These are phyloP conservation scores for Leccinum longicurvipes DNA, from an alignment of 768 basidiomycete species.

Conservation along the genomic window DNA sequence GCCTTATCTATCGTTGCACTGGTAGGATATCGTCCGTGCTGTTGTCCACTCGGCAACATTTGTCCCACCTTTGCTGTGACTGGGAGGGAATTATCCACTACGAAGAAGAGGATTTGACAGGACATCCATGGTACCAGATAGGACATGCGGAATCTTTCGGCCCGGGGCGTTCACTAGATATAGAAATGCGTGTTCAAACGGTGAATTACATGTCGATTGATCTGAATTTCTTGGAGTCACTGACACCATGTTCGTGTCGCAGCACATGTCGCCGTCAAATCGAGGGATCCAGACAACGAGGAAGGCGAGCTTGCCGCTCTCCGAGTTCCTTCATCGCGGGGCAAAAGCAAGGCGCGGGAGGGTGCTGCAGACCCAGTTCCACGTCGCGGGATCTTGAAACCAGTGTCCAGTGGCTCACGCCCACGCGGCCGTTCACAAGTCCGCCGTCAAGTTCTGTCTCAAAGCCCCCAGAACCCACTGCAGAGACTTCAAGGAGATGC, in stretches of 20 bases:
- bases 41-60: no score
- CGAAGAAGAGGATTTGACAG: no score
- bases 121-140: background rate
- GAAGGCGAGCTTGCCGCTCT: background rate
- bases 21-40: no score
- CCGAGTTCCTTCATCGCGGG: background rate
- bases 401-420: background rate
- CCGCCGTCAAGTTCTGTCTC: background rate
- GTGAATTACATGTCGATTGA: no score
- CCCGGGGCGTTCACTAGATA: background rate
- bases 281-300: background rate
- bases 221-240: background rate
- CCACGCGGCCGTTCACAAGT: background rate
- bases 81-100: no score
- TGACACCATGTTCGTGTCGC: background rate
- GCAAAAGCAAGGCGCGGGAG: background rate
- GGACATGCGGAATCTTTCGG: background rate
- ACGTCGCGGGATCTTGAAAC: no score
- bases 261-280: background rate
- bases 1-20: no score
- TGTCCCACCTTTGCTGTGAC: no score
- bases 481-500: no score
- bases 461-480: background rate
- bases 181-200: background rate
- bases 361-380: no score